Evolutionary conservation across 306 rosid species (phyloP), one percentile per base, ranked within the genome.

Genomic region (Acmispon strigosus): DNA sequence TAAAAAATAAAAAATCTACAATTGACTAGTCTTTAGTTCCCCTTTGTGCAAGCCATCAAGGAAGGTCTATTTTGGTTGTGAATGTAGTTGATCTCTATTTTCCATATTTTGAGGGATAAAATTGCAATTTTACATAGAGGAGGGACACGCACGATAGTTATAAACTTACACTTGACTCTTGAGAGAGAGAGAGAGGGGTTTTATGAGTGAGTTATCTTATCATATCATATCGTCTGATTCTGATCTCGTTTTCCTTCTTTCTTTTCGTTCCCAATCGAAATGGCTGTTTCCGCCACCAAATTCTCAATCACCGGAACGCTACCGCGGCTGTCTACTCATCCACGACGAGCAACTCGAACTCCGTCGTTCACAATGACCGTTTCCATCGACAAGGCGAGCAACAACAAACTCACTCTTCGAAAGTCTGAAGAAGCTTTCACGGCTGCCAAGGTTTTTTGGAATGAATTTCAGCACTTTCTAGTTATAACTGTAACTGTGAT

Each of bases 401-500:
- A 72, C 77, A 89, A 81, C 81, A 89, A 78, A 22, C 92, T 84
- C 83, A 82, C 72, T 37, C 92, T 91, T n/a, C 65, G 80, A 16
- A 94, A 94, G 47, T 94, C 99, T 3, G 86, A 91, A 72, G 90
- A 89, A 77, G 97, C 96, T 62, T 91, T 94, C 84, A 75, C 89
- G 63, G 91, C 88, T 5, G 97, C 99, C 65, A 87, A 91, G 91
- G 98, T 88, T 15, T 36, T 34, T 8, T 62, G 0, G 19, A 37
- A 3, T 50, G n/a, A 20, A 47, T 44, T 24, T 39, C 41, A 6
- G 14, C 6, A 8, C 4, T 43, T 34, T 10, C 19, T 8, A 0
- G 3, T 22, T 22, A 4, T 27, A 27, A 27, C 5, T 27, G 34
- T 27, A 22, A 22, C 5, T 27, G 34, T 27, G 5, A 27, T 27